Evolutionary conservation across 495 filamentous ascomycete genomes (phyloP).

Genomic region (Penicillium psychrofluorescens): DNA sequence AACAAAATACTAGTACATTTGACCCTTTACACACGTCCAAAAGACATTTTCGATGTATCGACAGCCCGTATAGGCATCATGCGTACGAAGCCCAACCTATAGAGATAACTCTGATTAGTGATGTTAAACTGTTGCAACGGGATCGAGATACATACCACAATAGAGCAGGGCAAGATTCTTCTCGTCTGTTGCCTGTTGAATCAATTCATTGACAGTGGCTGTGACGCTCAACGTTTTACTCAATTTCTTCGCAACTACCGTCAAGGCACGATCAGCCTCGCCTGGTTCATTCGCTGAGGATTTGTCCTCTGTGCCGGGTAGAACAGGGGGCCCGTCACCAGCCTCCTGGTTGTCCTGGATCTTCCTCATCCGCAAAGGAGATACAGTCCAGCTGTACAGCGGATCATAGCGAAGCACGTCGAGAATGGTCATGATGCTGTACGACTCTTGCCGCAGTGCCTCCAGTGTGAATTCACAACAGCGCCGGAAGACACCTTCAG

Average conservation of each 20-base stretch:
- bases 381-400: slow-evolving; percentile 89
- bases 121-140: slow-evolving; percentile 4
- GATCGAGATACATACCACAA: slow-evolving; percentile 53
- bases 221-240: slow-evolving; percentile 86
- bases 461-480: slow-evolving; percentile 98
- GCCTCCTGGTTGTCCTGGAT: slow-evolving; percentile 61
- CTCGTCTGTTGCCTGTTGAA: slow-evolving; percentile 92
- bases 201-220: slow-evolving; percentile 93
- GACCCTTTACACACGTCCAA: no score
- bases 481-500: slow-evolving; percentile 89
- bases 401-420: slow-evolving; percentile 96
- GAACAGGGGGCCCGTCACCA: slow-evolving; percentile 28
- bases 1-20: no score
- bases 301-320: slow-evolving; percentile 31
- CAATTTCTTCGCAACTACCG: slow-evolving; percentile 90
- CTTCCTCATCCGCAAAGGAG: slow-evolving; percentile 73
- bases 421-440: slow-evolving; percentile 94
- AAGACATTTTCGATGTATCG: no score
- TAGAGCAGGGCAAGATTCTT: slow-evolving; percentile 87
- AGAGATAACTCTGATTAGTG: slow-evolving; percentile 10
- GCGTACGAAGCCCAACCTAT: slow-evolving; percentile 62
- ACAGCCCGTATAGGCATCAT: slow-evolving; percentile 14
- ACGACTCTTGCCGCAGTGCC: slow-evolving; percentile 82
- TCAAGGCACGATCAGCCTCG: slow-evolving; percentile 86
- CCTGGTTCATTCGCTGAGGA: slow-evolving; percentile 64